Evolutionary conservation across 139 green algal species (phyloP).

Genomic region (Pseudopediastrum boryanum): DNA sequence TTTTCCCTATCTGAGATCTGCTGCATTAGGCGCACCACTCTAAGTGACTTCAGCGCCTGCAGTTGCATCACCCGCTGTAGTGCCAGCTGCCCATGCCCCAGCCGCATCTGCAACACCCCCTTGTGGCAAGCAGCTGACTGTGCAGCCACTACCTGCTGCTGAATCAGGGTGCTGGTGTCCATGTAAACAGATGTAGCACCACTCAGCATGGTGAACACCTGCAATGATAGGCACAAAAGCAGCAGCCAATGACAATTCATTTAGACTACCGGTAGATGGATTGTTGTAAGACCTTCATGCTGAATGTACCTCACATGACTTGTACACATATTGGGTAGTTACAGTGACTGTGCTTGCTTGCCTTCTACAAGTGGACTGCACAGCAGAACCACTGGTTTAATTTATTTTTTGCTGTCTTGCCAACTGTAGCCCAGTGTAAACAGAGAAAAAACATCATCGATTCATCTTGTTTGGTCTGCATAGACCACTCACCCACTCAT

Average conservation of each 20-base stretch:
- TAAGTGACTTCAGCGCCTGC: conserved; percentile 10
- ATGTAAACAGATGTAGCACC: background rate
- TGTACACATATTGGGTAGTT: too few species aligned
- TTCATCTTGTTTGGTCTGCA: too few species aligned
- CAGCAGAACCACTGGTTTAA: too few species aligned
- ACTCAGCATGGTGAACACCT: background rate
- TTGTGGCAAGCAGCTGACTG: background rate
- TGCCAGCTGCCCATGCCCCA: conserved; percentile 7
- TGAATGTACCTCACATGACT: too few species aligned
- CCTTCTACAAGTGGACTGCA: too few species aligned
- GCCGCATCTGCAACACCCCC: background rate
- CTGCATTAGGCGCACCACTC: background rate
- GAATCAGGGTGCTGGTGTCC: background rate
- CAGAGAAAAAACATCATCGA: too few species aligned
- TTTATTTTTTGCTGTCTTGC: too few species aligned
- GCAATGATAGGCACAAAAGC: background rate
- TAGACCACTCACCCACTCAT: too few species aligned
- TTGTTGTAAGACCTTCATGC: too few species aligned
- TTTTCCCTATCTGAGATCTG: background rate
- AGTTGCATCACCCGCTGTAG: conserved; percentile 24
- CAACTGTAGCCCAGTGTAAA: too few species aligned
- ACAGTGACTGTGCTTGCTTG: too few species aligned
- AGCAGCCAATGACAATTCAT: background rate
- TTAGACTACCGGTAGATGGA: too few species aligned
- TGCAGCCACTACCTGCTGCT: background rate